Evolutionary conservation across 345 rosid genomes (phyloP), one percentile per base, ranked within the genome.

Genomic region (Populus davidiana): DNA sequence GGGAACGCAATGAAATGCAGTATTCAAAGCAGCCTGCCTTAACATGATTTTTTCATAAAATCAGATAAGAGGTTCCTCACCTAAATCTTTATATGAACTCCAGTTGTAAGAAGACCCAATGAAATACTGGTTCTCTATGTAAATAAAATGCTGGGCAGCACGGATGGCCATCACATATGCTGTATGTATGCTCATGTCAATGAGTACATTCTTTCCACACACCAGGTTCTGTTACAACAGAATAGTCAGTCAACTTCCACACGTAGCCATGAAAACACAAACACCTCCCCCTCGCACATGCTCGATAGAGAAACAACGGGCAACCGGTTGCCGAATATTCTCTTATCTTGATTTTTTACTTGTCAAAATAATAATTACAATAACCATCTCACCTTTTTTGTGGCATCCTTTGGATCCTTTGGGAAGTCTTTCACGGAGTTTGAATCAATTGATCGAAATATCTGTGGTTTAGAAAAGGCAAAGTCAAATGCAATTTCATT

Each of bases 181-280:
- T 1, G 96, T 89, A 85, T 93, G 99, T 86, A 95, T 95, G 93
- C 99, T 95, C 99, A 95, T 93, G 87, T 95, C 99, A 63, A 95
- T 95, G 71, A 95, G 91, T 65, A 93, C 90, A 79, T 95, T 92
- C 90, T 95, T 95, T 66, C 98, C 98, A 56, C 96, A 93, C 38
- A 95, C 84, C 82, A 95, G 86, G 71, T 90, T 91, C 98, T 95
- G 91, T 85, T 67, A 77, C 84, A 83, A 77, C 62, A 74, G 71
- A 86, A 77, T 12, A 47, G 72, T 35, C 68, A 33, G 75, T 85
- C 67, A 87, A 52, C 70, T 52, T 69, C 76, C 41, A 52, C n/a
- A 67, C 13, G 16, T 11, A 67, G 52, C 7, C 4, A 47, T 25
- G 16, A 2, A 64, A 21, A 23, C 43, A 69, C 39, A 47, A 29